Conservation (phyloP, 148 eudicot genomes). For the Nyssa sinensis region DNA sequence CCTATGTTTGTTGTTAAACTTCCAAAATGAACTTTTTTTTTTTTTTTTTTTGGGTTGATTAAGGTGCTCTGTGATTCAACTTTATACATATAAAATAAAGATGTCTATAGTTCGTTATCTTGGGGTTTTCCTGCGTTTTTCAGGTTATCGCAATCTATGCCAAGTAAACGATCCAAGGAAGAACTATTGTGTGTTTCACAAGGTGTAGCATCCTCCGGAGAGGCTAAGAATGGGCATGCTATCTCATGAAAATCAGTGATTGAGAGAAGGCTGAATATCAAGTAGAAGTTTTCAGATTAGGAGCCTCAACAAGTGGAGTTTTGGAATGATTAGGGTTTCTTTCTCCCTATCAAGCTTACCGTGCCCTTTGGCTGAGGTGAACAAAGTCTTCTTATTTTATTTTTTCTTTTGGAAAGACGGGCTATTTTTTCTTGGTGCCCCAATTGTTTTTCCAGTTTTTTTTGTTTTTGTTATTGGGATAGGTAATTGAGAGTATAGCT, state of each 20-base stretch:
- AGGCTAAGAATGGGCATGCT: constrained; percentile 40
- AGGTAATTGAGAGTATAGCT: background rate
- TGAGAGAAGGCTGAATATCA: background rate
- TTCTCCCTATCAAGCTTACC: background rate
- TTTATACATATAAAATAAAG: background rate
- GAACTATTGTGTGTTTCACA: constrained; percentile 28
- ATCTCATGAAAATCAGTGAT: constrained; percentile 6
- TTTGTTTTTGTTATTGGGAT: too few species aligned
- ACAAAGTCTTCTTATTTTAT: background rate
- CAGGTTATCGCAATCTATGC: constrained; percentile 38
- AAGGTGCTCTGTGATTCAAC: background rate
- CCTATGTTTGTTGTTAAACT: background rate
- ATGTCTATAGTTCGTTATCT: constrained; percentile 4
- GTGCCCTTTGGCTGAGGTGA: constrained; percentile 6
- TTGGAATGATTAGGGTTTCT: background rate
- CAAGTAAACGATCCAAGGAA: constrained; percentile 42
- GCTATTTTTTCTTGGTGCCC: constrained; percentile 13
- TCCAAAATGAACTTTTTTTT: too few species aligned
- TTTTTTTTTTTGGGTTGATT: background rate
- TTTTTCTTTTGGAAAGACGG: background rate
- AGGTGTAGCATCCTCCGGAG: constrained; percentile 26
- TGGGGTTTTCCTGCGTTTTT: constrained; percentile 2
- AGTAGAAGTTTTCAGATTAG: background rate
- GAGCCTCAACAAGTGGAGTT: background rate
- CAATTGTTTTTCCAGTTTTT: background rate